Evolutionary conservation across 164 flowering plant genomes (phyloP).

Genomic region (Akebia trifoliata): DNA sequence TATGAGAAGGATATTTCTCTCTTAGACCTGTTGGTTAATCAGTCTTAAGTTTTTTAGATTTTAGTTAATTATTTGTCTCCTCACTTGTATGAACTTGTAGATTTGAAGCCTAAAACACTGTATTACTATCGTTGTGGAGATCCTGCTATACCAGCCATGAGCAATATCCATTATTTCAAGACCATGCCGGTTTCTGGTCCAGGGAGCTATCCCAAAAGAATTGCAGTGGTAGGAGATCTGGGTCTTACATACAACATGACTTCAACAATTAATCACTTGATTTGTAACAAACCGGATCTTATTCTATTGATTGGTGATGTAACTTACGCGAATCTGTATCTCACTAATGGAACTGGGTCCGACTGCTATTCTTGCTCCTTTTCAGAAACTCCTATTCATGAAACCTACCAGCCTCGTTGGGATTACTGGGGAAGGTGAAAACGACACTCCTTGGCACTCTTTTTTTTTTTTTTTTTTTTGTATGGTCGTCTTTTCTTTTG

Average conservation of each 20-base stretch:
- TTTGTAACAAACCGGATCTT: conserved; percentile 69
- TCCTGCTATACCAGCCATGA: conserved; percentile 70
- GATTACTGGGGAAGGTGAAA: conserved; percentile 96
- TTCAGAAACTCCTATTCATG: conserved; percentile 67
- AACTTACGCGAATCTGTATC: conserved; percentile 78
- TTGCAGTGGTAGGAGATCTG: conserved; percentile 79
- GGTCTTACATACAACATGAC: conserved; percentile 93
- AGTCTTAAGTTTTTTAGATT: neutral
- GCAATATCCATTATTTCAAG: conserved; percentile 47
- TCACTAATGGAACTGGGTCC: conserved; percentile 84
- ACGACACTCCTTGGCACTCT: neutral
- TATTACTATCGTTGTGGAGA: conserved; percentile 91
- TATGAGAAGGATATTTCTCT: neutral
- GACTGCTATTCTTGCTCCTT: conserved; percentile 86
- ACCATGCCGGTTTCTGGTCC: conserved; percentile 77
- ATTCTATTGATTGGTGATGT: conserved; percentile 78
- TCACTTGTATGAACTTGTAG: conserved; percentile 27
- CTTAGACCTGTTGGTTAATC: neutral
- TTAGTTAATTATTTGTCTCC: neutral
- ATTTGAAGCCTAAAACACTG: conserved; percentile 49
- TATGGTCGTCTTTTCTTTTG: neutral
- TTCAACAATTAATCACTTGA: conserved; percentile 61
- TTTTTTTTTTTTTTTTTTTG: neutral
- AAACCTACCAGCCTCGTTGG: conserved; percentile 98
- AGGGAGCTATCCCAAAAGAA: conserved; percentile 59